A percentile compares a stretch with the other conserved stretches of the same genome.
These are phyloP conservation scores for Boletus subparvulus DNA, from an alignment of 768 basidiomycete species.

Conservation along the genomic window DNA sequence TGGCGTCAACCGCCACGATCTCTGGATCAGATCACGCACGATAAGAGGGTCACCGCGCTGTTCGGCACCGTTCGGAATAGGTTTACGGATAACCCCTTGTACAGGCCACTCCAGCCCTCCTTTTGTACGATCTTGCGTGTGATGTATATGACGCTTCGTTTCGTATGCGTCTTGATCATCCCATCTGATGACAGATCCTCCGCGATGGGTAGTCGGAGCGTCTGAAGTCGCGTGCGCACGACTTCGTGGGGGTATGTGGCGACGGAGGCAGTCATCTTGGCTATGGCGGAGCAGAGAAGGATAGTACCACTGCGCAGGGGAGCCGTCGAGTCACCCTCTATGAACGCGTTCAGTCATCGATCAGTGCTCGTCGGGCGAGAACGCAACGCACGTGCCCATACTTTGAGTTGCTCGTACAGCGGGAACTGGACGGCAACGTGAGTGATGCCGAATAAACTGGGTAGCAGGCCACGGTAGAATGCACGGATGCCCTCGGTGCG, in stretches of 20 bases:
- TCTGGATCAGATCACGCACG: slow-evolving; percentile 22
- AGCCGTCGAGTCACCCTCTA: slow-evolving; percentile 31
- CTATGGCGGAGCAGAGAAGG: slow-evolving; percentile 85
- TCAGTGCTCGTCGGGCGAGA: slow-evolving; percentile 1
- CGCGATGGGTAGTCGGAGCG: slow-evolving; percentile 65
- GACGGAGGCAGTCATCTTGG: slow-evolving; percentile 95
- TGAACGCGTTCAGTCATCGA: slow-evolving; percentile 1
- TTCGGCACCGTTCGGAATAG: slow-evolving; percentile 93
- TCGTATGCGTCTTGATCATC: slow-evolving; percentile 54
- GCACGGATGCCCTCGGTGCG: slow-evolving; percentile 81
- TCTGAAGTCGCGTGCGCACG: slow-evolving; percentile 95
- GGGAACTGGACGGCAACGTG: slow-evolving; percentile 99
- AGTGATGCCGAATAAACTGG: slow-evolving; percentile 88
- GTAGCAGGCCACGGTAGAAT: slow-evolving; percentile 92
- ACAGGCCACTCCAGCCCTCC: slow-evolving; percentile 88
- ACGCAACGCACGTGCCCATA: slow-evolving; percentile 70
- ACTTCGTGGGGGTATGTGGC: slow-evolving; percentile 99
- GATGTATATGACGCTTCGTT: slow-evolving; percentile 72
- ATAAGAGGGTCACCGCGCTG: slow-evolving; percentile 90
- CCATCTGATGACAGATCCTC: slow-evolving; percentile 60
- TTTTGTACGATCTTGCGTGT: slow-evolving; percentile 68
- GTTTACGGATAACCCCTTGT: slow-evolving; percentile 93
- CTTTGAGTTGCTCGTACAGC: slow-evolving; percentile 89
- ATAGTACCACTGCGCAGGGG: slow-evolving; percentile 51
- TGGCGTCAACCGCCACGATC: slow-evolving; percentile 1